Base-by-base conservation (phyloP, 345 rosid genomes). In the Diplotaxis tenuifolia region DNA sequence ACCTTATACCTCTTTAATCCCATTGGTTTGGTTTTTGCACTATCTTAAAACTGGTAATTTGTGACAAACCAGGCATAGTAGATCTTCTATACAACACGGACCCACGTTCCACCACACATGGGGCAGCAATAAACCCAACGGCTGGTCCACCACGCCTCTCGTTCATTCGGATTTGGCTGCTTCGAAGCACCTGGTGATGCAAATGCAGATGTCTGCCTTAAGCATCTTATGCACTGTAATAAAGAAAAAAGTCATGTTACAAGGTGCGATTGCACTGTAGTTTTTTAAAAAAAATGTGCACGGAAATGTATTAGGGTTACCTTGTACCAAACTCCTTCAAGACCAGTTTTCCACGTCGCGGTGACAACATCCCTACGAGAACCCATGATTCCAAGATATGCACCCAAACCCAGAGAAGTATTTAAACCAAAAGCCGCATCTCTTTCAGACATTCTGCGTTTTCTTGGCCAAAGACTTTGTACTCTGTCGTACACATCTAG, bases 351-450 rank as follows among this genome's bases (percentile, higher is more conserved):
- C 99, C 98, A 90, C 34, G 90, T 85, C 12, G 98, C 88, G 0
- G 98, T 92, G 70, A 92, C 91, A 70, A 96, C 99, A 81, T 92
- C 97, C 73, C 99, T 86, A 45, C 98, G 88, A 72, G 99, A 96
- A 75, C 99, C 99, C 99, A 92, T 90, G 62, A 92, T 92, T 54
- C 99, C 99, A 68, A 92, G 96, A 88, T 92, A 96, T n/a, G 87
- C 81, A 63, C 98, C 99, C 71, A 96, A 76, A 62, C 97, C 99
- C 45, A 85, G 91, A 6, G 96, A 92, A 59, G 94, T 92, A 73
- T 92, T 90, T 84, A 86, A 84, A 66, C 99, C 99, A 79, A 90
- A 90, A 60, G 97, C 99, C 6, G 98, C 99, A 85, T 92, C 98
- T 82, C 99, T 86, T 84, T 96, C 98, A 53, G 98, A 92, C 86